A percentile compares a stretch with the other conserved stretches of the same genome.
Evolutionary conservation across 352 stramenopile genomes (phyloP).

Genomic region (Globisporangium polare): DNA sequence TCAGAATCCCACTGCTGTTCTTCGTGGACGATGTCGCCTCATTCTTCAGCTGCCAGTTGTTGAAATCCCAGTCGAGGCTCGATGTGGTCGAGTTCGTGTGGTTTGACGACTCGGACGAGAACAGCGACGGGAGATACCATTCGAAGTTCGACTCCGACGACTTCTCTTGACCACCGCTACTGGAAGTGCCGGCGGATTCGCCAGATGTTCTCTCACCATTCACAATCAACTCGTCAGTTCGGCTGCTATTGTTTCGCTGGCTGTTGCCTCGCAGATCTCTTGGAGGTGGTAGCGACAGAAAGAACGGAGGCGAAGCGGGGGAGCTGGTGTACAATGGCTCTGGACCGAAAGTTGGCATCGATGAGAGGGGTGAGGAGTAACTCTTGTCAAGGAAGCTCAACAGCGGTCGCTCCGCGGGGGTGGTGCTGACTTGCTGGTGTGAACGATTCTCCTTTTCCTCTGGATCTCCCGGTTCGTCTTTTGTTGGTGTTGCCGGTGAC

Average conservation of each 20-base stretch:
- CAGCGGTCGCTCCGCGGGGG: conserved; percentile 22
- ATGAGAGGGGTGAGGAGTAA: conserved; percentile 25
- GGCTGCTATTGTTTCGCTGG: conserved; percentile 6
- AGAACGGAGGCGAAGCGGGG: conserved; percentile 33
- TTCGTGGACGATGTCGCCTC: conserved; percentile 3
- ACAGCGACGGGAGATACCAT: conserved; percentile 73
- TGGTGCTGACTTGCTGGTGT: conserved; percentile 18
- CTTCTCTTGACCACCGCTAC: conserved; percentile 13
- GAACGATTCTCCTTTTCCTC: conserved; percentile 7
- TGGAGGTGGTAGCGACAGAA: conserved; percentile 40
- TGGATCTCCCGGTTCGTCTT: not conserved
- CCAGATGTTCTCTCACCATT: conserved; percentile 19
- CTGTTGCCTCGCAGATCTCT: conserved; percentile 14
- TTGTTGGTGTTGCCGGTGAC: not conserved
- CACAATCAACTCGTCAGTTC: conserved; percentile 18
- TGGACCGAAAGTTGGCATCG: conserved; percentile 35
- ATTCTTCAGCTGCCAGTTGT: conserved; percentile 39
- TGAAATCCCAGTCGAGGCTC: conserved; percentile 78
- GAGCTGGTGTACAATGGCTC: conserved; percentile 43
- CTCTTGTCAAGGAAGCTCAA: conserved; percentile 38
- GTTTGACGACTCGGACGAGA: conserved; percentile 62
- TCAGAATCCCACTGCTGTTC: conserved; percentile 4
- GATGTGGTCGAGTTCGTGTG: conserved; percentile 47
- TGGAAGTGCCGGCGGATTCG: conserved; percentile 7
- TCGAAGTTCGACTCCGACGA: conserved; percentile 53